A percentile compares a stretch with the other conserved stretches of the same genome.
Evolutionary conservation across 164 flowering plant genomes (phyloP).

Genomic region (Nelumbo lutea): DNA sequence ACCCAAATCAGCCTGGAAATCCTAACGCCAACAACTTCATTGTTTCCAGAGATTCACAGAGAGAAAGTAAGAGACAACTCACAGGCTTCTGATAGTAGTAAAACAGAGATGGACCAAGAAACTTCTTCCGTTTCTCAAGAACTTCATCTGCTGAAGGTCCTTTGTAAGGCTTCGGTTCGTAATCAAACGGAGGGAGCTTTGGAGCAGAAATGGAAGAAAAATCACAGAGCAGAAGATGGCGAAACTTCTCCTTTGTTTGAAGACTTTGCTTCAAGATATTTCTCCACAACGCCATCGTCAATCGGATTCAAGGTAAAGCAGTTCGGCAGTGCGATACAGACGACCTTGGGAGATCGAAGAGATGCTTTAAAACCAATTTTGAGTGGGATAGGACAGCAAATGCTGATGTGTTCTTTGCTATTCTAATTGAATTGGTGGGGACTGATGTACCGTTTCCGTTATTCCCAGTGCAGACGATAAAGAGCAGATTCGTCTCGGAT

Average conservation of each 20-base stretch:
- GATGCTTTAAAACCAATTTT: too few relatives aligned
- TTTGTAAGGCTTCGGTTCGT: constrained; percentile 47
- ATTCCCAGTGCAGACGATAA: too few relatives aligned
- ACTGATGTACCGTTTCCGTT: too few relatives aligned
- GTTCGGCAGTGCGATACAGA: too few relatives aligned
- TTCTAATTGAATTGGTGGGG: too few relatives aligned
- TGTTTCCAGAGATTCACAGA: background rate
- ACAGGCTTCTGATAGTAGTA: constrained; percentile 69
- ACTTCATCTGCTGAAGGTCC: constrained; percentile 64
- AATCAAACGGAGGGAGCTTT: constrained; percentile 52
- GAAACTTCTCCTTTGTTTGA: background rate
- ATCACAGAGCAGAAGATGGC: background rate
- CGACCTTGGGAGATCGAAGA: too few relatives aligned
- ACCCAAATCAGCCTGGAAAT: too few relatives aligned
- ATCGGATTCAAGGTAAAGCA: background rate
- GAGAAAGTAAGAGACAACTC: constrained; percentile 8
- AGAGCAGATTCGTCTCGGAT: too few relatives aligned
- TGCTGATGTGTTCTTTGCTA: too few relatives aligned
- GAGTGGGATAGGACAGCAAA: too few relatives aligned
- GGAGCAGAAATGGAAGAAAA: constrained; percentile 12
- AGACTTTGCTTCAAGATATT: background rate
- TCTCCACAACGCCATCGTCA: background rate
- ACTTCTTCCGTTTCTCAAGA: constrained; percentile 51
- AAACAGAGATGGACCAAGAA: constrained; percentile 64
- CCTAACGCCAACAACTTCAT: background rate